A percentile compares a stretch with the other conserved stretches of the same genome.
Conservation (phyloP, 2,329 filamentous ascomycete genomes). For the Chalara sp. region DNA sequence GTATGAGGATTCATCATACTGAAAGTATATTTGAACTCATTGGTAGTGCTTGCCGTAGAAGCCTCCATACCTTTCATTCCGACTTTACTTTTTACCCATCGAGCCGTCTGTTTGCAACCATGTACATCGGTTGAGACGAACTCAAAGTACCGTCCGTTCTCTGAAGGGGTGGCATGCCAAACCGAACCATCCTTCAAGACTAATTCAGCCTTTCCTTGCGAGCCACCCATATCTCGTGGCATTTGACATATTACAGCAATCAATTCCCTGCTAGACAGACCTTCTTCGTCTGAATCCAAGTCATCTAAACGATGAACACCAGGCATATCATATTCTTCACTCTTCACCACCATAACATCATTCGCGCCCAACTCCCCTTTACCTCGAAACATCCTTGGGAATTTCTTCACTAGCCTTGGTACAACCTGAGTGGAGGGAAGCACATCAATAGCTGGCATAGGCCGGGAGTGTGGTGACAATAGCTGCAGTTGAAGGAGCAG, state of each 20-base stretch:
- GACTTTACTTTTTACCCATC: constrained; percentile 57
- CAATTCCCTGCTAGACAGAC: constrained; percentile 45
- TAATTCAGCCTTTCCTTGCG: constrained; percentile 44
- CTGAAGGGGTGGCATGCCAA: constrained; percentile 47
- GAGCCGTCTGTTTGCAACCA: constrained; percentile 52
- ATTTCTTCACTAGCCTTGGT: constrained; percentile 51
- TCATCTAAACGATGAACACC: constrained; percentile 49
- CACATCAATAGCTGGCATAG: constrained; percentile 65
- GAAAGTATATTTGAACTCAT: constrained; percentile 62
- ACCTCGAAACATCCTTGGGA: constrained; percentile 56
- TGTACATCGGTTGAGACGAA: constrained; percentile 49
- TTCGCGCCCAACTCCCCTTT: constrained; percentile 59
- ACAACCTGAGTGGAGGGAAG: constrained; percentile 61
- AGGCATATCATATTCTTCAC: constrained; percentile 53
- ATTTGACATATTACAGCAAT: constrained; percentile 64
- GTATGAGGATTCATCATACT: constrained; percentile 66
- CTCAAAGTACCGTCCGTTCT: constrained; percentile 52
- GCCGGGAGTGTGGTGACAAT: constrained; percentile 52
- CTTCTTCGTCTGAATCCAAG: constrained; percentile 43
- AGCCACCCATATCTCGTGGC: constrained; percentile 42
- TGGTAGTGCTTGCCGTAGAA: constrained; percentile 19
- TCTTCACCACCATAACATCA: constrained; percentile 65
- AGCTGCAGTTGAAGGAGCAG: constrained; percentile 67
- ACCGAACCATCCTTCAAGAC: constrained; percentile 56
- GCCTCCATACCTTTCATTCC: constrained; percentile 27